Evolutionary conservation across 2,329 filamentous ascomycete genomes (phyloP).

Genomic region (Arthroderma sp.): DNA sequence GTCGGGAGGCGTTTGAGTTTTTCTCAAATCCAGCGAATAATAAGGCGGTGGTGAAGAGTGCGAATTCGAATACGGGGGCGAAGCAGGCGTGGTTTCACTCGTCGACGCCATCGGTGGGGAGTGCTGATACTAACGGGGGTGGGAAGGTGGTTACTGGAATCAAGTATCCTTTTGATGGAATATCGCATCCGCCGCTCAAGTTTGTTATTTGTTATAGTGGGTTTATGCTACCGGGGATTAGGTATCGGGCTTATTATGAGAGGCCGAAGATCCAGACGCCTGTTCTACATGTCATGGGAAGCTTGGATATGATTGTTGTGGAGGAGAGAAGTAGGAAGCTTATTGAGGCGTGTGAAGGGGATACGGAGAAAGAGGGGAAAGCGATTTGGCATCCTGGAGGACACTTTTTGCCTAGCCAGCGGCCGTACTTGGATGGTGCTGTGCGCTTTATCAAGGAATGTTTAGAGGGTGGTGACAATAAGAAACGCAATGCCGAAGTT

Average conservation of each 20-base stretch:
- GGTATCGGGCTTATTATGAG: conserved; percentile 58
- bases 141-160: conserved; percentile 30
- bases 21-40: conserved; percentile 17
- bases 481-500: conserved; percentile 30
- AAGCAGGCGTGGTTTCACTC: background rate
- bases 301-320: conserved; percentile 76
- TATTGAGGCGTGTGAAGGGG: conserved; percentile 49
- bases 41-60: conserved; percentile 2
- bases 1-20: conserved; percentile 36
- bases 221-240: conserved; percentile 51
- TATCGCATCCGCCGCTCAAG: conserved; percentile 43
- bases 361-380: conserved; percentile 37
- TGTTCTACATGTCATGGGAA: conserved; percentile 68
- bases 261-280: conserved; percentile 59
- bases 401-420: conserved; percentile 74
- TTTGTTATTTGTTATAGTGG: conserved; percentile 70
- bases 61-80: background rate
- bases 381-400: conserved; percentile 70
- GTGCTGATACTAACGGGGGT: background rate
- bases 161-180: conserved; percentile 38
- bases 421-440: conserved; percentile 65
- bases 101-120: background rate
- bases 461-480: conserved; percentile 24
- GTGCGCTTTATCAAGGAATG: conserved; percentile 55
- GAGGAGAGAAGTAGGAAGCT: conserved; percentile 57